Evolutionary conservation across 2,329 filamentous ascomycete species (phyloP).

Genomic region (Dactylellina cionopaga): DNA sequence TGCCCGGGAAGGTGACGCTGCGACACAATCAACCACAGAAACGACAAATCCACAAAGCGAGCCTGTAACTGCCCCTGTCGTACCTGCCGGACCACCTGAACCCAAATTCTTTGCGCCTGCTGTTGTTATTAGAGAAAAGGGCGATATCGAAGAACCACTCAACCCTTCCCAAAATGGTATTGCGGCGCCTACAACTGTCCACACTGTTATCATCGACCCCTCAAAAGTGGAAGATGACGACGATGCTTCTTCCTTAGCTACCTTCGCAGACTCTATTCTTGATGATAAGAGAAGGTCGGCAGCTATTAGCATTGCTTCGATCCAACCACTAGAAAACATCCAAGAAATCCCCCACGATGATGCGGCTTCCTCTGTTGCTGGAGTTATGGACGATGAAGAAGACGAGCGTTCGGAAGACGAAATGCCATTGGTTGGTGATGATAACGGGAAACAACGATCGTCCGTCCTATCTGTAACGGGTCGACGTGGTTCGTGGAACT

Average conservation of each 20-base stretch:
- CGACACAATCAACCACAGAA: conserved; percentile 1
- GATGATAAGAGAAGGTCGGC: conserved; percentile 43
- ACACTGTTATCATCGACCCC: conserved; percentile 49
- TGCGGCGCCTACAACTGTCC: conserved; percentile 31
- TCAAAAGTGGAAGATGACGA: conserved; percentile 64
- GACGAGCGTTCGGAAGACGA: conserved; percentile 62
- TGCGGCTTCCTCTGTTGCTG: conserved; percentile 64
- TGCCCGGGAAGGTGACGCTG: conserved; percentile 11
- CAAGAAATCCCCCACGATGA: conserved; percentile 60
- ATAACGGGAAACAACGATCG: conserved; percentile 25
- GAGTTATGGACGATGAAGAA: conserved; percentile 71
- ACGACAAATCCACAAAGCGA: neutral
- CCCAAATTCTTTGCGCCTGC: conserved; percentile 45
- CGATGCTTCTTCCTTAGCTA: conserved; percentile 74
- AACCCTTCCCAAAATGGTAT: conserved; percentile 25
- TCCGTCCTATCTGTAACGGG: conserved; percentile 24
- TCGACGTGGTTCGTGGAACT: conserved; percentile 43
- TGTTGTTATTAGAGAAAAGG: conserved; percentile 49
- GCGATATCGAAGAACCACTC: conserved; percentile 33
- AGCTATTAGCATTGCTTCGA: conserved; percentile 58
- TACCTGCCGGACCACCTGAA: conserved; percentile 18
- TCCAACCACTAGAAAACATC: conserved; percentile 57
- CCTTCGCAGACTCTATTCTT: conserved; percentile 62
- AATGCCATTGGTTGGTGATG: conserved; percentile 39
- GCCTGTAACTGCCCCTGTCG: conserved; percentile 2